Percentiles rank a stretch among this genome's conserved stretches.
Conservation (phyloP, 2,329 filamentous ascomycete genomes). For the Lecanicillium sp. region DNA sequence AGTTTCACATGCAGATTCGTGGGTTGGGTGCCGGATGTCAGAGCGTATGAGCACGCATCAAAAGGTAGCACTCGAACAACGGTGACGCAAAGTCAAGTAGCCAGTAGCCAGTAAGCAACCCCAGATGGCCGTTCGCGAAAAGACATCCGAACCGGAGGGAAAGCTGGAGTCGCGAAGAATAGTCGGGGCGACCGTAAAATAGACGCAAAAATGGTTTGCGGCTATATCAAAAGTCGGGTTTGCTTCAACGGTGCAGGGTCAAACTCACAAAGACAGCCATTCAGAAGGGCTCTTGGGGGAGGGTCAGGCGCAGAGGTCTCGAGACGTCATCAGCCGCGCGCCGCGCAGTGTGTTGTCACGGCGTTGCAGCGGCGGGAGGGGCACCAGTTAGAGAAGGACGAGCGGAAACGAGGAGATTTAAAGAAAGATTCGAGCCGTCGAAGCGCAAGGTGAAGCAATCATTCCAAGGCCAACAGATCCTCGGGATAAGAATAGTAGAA, state of each 20-base stretch:
- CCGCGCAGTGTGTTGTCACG: no score
- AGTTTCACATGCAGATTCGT: not conserved
- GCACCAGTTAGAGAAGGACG: no score
- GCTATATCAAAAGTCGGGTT: not conserved
- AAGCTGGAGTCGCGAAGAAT: not conserved
- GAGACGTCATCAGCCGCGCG: slow-evolving; percentile 13
- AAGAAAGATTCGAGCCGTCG: not conserved
- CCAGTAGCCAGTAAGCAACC: not conserved
- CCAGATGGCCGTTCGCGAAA: not conserved
- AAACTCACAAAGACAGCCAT: slow-evolving; percentile 15
- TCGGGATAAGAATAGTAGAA: no score
- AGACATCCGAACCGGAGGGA: not conserved
- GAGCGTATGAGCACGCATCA: no score
- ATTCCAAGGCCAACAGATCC: no score
- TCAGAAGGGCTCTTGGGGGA: slow-evolving; percentile 6
- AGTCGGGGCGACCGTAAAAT: no score
- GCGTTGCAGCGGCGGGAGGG: no score
- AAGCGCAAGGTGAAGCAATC: not conserved
- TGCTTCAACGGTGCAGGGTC: slow-evolving; percentile 3
- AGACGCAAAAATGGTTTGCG: not conserved
- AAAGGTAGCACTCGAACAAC: no score
- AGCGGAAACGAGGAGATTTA: no score
- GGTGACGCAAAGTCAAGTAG: not conserved
- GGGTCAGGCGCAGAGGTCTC: slow-evolving; percentile 13
- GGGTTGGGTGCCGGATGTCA: no score